Conservation (phyloP, 1,139 yeast genomes). For the Insectozyma bohioensis region DNA sequence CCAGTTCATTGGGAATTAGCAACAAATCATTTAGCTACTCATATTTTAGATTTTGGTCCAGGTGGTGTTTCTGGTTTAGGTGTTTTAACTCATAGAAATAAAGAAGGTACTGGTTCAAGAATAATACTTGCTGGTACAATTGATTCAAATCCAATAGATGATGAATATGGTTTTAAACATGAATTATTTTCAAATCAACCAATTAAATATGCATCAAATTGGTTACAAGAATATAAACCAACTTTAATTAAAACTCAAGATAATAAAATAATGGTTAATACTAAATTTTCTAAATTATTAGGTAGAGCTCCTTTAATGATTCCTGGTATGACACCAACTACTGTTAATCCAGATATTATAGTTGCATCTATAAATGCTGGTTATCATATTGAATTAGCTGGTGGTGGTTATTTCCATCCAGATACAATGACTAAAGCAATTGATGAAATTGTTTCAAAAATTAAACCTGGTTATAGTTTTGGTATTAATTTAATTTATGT, state of each 20-base stretch:
- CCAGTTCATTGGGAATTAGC: slow-evolving; percentile 96
- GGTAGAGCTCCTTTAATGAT: slow-evolving; percentile 97
- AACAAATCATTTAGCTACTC: slow-evolving; percentile 69
- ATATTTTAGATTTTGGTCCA: slow-evolving; percentile 95
- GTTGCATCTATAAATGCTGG: slow-evolving; percentile 95
- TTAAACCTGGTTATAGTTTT: slow-evolving; percentile 85
- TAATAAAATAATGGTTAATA: slow-evolving; percentile 83
- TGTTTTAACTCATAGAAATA: slow-evolving; percentile 91
- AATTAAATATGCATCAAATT: slow-evolving; percentile 82
- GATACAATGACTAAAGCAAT: slow-evolving; percentile 71
- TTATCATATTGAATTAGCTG: slow-evolving; percentile 95
- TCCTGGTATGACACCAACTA: slow-evolving; percentile 99
- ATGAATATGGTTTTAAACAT: slow-evolving; percentile 93
- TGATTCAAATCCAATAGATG: slow-evolving; percentile 60
- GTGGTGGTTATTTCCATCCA: slow-evolving; percentile 94
- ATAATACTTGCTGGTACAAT: slow-evolving; percentile 90
- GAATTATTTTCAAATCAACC: slow-evolving; percentile 68
- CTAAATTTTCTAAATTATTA: slow-evolving; percentile 87
- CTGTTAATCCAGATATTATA: slow-evolving; percentile 91
- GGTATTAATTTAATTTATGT: slow-evolving; percentile 92
- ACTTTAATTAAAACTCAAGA: slow-evolving; percentile 68
- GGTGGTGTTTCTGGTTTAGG: slow-evolving; percentile 98
- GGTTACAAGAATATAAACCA: slow-evolving; percentile 90
- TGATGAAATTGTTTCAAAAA: slow-evolving; percentile 61
- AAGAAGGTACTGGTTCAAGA: slow-evolving; percentile 98